These are phyloP conservation scores for Podila epicladia DNA, from an alignment of 192 early-diverging fungal species.

Conservation along the genomic window DNA sequence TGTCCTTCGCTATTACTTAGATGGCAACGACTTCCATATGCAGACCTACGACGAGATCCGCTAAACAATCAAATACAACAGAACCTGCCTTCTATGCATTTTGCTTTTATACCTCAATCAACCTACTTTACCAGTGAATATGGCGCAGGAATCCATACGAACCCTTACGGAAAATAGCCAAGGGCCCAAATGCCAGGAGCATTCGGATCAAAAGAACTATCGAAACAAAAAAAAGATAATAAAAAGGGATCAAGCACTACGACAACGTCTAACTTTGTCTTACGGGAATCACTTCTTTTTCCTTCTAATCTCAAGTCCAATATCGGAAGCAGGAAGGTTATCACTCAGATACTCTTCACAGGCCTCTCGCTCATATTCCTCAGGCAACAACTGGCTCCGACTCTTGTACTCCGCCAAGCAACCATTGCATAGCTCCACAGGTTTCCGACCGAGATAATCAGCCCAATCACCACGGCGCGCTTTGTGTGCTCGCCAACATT, in stretches of 20 bases:
- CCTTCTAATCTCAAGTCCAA: neutral
- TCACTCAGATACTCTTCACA: slow-evolving; percentile 29
- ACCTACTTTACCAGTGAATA: neutral
- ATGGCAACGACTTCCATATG: slow-evolving; percentile 22
- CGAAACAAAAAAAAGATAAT: too few relatives aligned
- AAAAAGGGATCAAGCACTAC: too few relatives aligned
- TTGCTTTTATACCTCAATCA: slow-evolving; percentile 5
- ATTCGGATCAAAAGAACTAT: too few relatives aligned
- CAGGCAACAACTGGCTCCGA: slow-evolving; percentile 10
- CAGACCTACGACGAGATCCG: slow-evolving; percentile 28
- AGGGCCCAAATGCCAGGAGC: too few relatives aligned
- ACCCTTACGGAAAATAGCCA: too few relatives aligned
- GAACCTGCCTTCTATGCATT: slow-evolving; percentile 6
- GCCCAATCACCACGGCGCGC: too few relatives aligned
- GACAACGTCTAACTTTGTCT: neutral
- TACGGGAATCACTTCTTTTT: neutral
- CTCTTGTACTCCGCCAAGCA: slow-evolving; percentile 11
- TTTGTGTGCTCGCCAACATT: slow-evolving; percentile 61
- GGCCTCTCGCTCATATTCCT: slow-evolving; percentile 21
- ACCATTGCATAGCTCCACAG: too few relatives aligned
- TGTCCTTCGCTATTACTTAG: slow-evolving; percentile 1
- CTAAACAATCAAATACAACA: neutral
- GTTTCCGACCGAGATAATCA: too few relatives aligned
- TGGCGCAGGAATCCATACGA: too few relatives aligned
- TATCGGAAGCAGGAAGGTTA: slow-evolving; percentile 34